Base-by-base conservation (phyloP, 2,329 filamentous ascomycete species). In the Didymella sp. region DNA sequence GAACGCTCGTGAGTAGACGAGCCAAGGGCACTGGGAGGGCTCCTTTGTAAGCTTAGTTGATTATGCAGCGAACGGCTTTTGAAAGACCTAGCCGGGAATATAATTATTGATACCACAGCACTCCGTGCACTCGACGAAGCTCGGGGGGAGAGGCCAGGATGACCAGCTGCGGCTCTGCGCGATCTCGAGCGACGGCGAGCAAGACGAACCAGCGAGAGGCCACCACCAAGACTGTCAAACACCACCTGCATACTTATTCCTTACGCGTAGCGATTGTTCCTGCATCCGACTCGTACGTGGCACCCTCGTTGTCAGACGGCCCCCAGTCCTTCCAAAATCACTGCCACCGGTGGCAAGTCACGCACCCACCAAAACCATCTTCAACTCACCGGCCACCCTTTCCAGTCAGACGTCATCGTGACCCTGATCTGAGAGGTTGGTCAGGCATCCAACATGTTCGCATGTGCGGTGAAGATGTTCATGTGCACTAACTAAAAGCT, bases 381-480 rank as follows among this genome's bases (percentile, higher is more conserved):
- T 19, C 25, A 48, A n/a, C 19, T 30, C 24, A 38, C 31, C 40
- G 24, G 40, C 24, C 21, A 12, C 31, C 45, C 11, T 40, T 30
- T 11, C 25, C 9, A n/a, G 12, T 22, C 41, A 42, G 40, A 46
- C 52, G 46, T 56, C 52, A 51, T 46, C 27, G 41, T 45, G 21
- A 57, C 38, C 27, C 9, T 22, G 24, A n/a, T 15, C 19, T n/a
- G 6, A 24, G 31, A n/a, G 21, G 12, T 21, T 13, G 25, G 49
- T 49, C 55, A 58, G 49, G 53, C 53, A 56, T 4, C 44, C 55
- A 45, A 42, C 49, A 19, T 50, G 59, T 57, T 58, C 53, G 52
- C 47, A 45, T 50, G 53, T 51, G 49, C 49, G 52, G 47, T 37
- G 19, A 38, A 42, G 31, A 35, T 50, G 46, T 37, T 25, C 52